Percentiles rank a stretch among this genome's conserved stretches.
These are phyloP conservation scores for Neonectria punicea DNA, from an alignment of 2,329 filamentous ascomycete species.

Conservation along the genomic window DNA sequence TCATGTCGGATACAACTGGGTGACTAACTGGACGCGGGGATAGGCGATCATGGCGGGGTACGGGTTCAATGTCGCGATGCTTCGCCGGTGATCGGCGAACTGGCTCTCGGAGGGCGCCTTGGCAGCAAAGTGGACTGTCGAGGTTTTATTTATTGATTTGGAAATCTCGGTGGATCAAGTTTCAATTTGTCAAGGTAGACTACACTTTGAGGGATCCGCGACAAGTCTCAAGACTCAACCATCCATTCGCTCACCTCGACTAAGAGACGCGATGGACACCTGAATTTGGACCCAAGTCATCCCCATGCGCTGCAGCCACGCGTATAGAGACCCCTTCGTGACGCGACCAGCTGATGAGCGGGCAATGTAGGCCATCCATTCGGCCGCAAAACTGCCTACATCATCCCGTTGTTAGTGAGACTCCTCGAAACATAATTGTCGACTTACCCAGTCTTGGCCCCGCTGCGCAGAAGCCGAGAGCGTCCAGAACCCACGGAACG, in stretches of 20 bases:
- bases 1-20: neutral
- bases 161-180: neutral
- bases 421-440: accelerated
- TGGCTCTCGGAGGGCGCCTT: constrained; percentile 24
- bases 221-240: neutral
- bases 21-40: constrained; percentile 1
- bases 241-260: neutral
- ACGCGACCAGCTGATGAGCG: constrained; percentile 21
- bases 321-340: constrained; percentile 31
- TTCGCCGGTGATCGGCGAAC: constrained; percentile 32
- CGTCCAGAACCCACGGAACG: constrained; percentile 36
- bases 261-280: neutral
- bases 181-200: neutral
- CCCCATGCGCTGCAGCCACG: constrained; percentile 36
- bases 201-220: neutral
- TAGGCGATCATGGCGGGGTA: constrained; percentile 7
- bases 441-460: constrained; percentile 34
- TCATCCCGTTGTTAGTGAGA: accelerated
- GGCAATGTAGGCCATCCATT: constrained; percentile 39
- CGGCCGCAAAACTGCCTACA: constrained; percentile 36
- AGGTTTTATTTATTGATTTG: neutral
- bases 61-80: constrained; percentile 10
- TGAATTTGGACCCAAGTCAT: constrained; percentile 26
- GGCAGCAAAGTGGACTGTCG: neutral
- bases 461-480: constrained; percentile 31